A percentile compares a stretch with the other conserved stretches of the same genome.
Conservation (phyloP, 192 early-diverging fungal genomes). For the Glomus cerebriforme region DNA sequence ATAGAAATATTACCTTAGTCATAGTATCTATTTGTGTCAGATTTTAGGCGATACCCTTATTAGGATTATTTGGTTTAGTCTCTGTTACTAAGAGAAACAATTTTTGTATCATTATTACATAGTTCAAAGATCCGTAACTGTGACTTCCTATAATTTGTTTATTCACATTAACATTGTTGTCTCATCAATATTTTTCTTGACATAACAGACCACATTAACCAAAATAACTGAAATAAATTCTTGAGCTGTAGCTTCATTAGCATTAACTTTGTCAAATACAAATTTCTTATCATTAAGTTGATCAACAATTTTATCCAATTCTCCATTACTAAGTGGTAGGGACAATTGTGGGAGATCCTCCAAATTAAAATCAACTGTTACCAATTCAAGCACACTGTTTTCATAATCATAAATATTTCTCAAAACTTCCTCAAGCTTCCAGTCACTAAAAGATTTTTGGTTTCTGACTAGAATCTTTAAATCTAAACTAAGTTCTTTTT, state of each 20-base stretch:
- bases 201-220: not conserved
- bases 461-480: no score
- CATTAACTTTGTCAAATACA: not conserved
- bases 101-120: slow-evolving; percentile 5
- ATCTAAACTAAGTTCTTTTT: no score
- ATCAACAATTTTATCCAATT: no score
- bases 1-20: slow-evolving; percentile 6
- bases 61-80: slow-evolving; percentile 7
- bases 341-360: no score
- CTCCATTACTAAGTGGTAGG: no score
- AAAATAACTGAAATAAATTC: slow-evolving; percentile 19
- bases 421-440: no score
- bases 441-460: no score
- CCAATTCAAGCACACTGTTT: no score
- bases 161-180: slow-evolving; percentile 6
- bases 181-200: not conserved
- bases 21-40: slow-evolving; percentile 25
- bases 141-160: slow-evolving; percentile 9
- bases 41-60: slow-evolving; percentile 27
- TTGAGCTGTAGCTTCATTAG: slow-evolving; percentile 3
- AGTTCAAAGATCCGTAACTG: slow-evolving; percentile 29
- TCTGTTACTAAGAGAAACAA: slow-evolving; percentile 6
- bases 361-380: no score
- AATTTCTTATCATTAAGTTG: slow-evolving; percentile 1
- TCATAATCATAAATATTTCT: no score